Conservation (phyloP, 2,329 filamentous ascomycete genomes). For the Alternaria sp. region DNA sequence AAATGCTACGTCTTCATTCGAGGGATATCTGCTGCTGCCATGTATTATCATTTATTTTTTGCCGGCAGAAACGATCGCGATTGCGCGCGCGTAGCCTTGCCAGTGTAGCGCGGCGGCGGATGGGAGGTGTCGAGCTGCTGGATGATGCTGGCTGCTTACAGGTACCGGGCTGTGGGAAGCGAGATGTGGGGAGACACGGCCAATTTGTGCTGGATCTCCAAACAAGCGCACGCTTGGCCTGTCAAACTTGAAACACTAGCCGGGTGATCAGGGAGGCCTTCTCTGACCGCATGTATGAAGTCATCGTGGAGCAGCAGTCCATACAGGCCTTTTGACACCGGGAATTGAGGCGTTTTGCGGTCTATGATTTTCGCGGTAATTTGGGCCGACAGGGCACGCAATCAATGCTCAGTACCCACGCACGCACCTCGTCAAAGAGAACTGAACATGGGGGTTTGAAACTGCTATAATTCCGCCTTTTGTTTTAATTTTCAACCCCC, state of each 20-base stretch:
- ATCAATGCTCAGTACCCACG: not conserved
- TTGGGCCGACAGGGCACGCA: not conserved
- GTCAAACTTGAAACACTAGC: constrained; percentile 24
- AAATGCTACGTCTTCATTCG: constrained; percentile 14
- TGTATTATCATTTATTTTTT: not conserved
- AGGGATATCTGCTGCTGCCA: constrained; percentile 8
- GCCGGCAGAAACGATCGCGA: constrained; percentile 9
- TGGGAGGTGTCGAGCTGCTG: constrained; percentile 5
- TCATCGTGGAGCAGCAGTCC: constrained; percentile 12
- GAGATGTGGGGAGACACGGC: constrained; percentile 9
- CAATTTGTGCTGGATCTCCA: constrained; percentile 13
- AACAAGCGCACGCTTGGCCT: constrained; percentile 1
- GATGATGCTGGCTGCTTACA: not conserved
- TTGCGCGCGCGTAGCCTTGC: constrained; percentile 10
- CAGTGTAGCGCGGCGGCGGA: constrained; percentile 5
- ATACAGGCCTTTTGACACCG: not conserved
- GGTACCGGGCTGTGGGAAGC: constrained; percentile 13
- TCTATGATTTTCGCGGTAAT: constrained; percentile 3
- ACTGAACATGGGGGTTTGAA: constrained; percentile 12
- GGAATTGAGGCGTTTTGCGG: not conserved
- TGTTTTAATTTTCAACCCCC: not conserved
- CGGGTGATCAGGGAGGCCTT: constrained; percentile 22
- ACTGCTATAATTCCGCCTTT: constrained; percentile 20
- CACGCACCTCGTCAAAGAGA: constrained; percentile 3
- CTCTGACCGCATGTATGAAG: constrained; percentile 24